A percentile compares a stretch with the other conserved stretches of the same genome.
Conservation (phyloP, 768 basidiomycete genomes). For the Rhizopogon vesiculosus region DNA sequence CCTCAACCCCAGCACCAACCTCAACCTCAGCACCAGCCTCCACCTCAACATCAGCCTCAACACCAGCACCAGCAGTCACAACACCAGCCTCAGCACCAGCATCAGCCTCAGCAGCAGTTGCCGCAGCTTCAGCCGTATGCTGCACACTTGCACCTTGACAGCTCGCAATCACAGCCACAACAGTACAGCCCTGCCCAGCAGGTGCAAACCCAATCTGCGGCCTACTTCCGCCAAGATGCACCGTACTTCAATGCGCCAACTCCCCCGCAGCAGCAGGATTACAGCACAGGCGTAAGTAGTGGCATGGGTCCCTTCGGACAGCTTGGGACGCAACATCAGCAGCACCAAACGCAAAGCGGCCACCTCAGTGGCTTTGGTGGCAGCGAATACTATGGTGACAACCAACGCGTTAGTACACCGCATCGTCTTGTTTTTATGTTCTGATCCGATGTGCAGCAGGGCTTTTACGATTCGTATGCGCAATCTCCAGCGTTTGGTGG, state of each 20-base stretch:
- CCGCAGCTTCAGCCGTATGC: conserved; percentile 44
- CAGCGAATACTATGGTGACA: conserved; percentile 69
- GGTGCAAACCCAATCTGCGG: conserved; percentile 19
- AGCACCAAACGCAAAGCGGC: conserved; percentile 48
- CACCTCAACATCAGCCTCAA: conserved; percentile 9
- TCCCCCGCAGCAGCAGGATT: conserved; percentile 59
- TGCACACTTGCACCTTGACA: conserved; percentile 64
- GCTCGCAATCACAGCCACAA: conserved; percentile 35
- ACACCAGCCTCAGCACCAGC: conserved; percentile 16
- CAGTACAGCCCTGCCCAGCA: conserved; percentile 29
- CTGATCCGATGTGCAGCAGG: conserved; percentile 34
- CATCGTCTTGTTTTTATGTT: neutral
- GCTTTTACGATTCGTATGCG: conserved; percentile 73
- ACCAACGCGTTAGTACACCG: conserved; percentile 48
- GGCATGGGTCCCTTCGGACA: conserved; percentile 50
- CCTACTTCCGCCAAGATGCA: conserved; percentile 68
- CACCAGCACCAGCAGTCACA: neutral
- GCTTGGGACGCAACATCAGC: conserved; percentile 40
- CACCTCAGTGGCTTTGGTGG: conserved; percentile 52
- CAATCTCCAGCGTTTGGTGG: conserved; percentile 62
- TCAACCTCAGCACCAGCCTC: conserved; percentile 4
- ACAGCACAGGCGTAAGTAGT: conserved; percentile 33
- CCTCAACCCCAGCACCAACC: conserved; percentile 26
- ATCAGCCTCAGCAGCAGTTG: conserved; percentile 21
- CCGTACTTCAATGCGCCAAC: conserved; percentile 80